Base-by-base conservation (phyloP, 2,329 filamentous ascomycete species). In the Keithomyces neogunnii region DNA sequence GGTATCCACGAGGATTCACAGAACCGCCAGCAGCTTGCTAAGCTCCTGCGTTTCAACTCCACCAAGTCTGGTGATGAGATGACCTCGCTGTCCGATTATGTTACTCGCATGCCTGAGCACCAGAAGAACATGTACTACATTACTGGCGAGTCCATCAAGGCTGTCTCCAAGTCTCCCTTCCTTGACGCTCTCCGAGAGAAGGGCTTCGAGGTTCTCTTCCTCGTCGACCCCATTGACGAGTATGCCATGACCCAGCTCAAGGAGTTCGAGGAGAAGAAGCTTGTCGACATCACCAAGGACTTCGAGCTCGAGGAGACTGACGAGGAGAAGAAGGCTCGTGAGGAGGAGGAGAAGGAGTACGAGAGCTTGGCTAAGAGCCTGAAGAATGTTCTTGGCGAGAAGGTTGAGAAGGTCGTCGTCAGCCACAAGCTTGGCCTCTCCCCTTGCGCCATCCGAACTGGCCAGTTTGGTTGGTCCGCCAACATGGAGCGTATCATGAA, bases 401-500 rank as follows among this genome's bases (percentile, higher is more conserved):
- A 95, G 84, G 93, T 99, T 61, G 93, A 99, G 89, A 99, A 99
- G 87, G 93, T 99, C 40, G 91, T 99, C 59, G 92, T 99, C 71
- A 92, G 86, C 62, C 89, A 97, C 88, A 97, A 97, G 86, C 85
- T 99, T 55, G 84, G 88, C 63, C 88, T 87, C 69, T 83, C 93
- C 59, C 93, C 93, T 68, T 97, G 93, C 76, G 93, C 93, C 71
- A 97, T 99, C 82, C 92, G 93, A 74, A 99, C 93, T 63, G 93
- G 93, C 68, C 93, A 97, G 78, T 99, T 99, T 74, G 93, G 93
- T 76, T 99, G 93, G 93, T 97, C 92, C 53, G 93, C 93, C 71
- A 99, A 99, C 85, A 99, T 99, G 93, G 93, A 99, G 84, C 93
- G 93, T 81, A 99, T 99, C 85, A 99, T 99, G 93, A 99, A 99